Evolutionary conservation across 495 filamentous ascomycete species (phyloP), one percentile per base, ranked within the genome.

Genomic region (Tuber aestivum): DNA sequence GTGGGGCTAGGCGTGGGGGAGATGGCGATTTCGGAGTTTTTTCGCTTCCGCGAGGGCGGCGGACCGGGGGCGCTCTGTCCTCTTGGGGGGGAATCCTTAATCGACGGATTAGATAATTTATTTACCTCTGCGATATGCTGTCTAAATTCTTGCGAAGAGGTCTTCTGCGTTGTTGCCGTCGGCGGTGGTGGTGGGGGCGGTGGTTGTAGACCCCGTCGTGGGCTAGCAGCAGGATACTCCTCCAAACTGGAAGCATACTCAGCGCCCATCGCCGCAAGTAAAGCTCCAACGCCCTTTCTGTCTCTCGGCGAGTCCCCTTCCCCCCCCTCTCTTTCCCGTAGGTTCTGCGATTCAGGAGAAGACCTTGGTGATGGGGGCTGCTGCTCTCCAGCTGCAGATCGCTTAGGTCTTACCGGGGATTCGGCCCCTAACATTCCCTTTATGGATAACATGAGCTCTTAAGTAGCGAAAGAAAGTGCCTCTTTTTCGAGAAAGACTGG

Each of bases 361-460:
- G 77, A 20, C 72, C 56, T 20, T 61, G 77, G 16, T 50, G 50
- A 44, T 48, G 72, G 18, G 72, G 6, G 72, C 77, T 79, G 42
- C 10, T 68, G 69, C 69, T 61, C 27, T 38, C 41, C 4, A n/a
- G 69, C 32, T 41, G 18, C 44, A 73, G 45, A n/a, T 48, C 50
- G 44, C 70, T 72, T 42, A 72, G 70, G 44, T 69, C 41, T 23
- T 72, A 23, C 23, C 9, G 76, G 78, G 27, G 76, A 79, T 41
- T 76, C 70, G 42, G 78, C 70, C 18, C 76, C 78, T 48, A 79
- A 71, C 78, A 79, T 79, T 32, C 78, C 72, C 50, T 69, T 79
- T 70, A 79, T 79, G 1, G 78, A 79, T 42, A 79, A 76, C 78
- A 79, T 79, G 7, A 27, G 40, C n/a, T 27, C 56, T 32, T 32